These are phyloP conservation scores for Fusarium sp. DNA, from an alignment of 2,329 filamentous ascomycete genomes.

Conservation along the genomic window DNA sequence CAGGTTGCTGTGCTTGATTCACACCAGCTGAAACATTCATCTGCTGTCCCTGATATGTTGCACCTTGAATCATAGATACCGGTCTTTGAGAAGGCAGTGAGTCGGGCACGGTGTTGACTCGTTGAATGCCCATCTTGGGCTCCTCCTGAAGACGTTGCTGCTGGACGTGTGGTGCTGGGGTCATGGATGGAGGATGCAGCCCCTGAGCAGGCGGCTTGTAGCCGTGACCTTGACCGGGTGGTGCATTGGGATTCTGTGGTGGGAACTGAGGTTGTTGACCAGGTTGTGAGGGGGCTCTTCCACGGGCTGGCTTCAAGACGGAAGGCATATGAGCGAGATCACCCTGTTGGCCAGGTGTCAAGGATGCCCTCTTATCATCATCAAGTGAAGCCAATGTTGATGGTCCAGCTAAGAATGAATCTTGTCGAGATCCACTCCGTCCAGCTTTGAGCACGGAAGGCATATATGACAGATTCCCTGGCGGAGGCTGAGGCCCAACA, in stretches of 20 bases:
- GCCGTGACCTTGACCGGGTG: conserved; percentile 18
- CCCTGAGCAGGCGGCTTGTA: conserved; percentile 39
- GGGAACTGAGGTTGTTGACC: conserved; percentile 16
- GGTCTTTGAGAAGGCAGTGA: conserved; percentile 33
- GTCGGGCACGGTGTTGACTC: conserved; percentile 40
- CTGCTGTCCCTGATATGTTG: conserved; percentile 2
- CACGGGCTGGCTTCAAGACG: conserved; percentile 39
- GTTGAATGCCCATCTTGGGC: conserved; percentile 33
- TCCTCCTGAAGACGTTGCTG: conserved; percentile 31
- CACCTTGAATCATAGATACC: conserved; percentile 18
- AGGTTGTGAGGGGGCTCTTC: conserved; percentile 27
- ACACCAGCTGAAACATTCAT: neutral
- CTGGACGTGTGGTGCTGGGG: conserved; percentile 33
- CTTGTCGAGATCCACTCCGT: neutral
- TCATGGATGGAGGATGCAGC: conserved; percentile 40
- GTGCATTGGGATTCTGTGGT: neutral
- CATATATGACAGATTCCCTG: conserved; percentile 8
- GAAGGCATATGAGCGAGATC: conserved; percentile 35
- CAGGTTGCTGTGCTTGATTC: conserved; percentile 20
- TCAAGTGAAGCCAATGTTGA: neutral
- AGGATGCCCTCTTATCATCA: neutral
- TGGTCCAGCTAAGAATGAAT: neutral
- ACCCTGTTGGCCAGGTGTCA: conserved; percentile 11
- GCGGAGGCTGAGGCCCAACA: conserved; percentile 1
- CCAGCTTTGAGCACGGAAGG: conserved; percentile 14